Evolutionary conservation across 805 yeast genomes (phyloP).

Genomic region (Wickerhamiella qilinensis): DNA sequence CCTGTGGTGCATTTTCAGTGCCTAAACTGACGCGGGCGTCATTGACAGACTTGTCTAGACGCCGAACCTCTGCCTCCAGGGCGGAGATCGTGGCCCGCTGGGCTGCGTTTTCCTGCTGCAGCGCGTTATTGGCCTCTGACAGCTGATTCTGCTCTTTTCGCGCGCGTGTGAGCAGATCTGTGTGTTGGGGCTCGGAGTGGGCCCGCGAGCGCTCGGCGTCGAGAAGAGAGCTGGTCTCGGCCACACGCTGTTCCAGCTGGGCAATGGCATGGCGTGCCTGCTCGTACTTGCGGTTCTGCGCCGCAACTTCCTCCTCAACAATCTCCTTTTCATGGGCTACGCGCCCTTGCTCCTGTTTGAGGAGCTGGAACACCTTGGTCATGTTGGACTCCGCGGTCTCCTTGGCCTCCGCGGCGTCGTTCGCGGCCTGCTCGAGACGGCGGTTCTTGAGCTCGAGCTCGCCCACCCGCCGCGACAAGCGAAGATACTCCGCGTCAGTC

Average conservation of each 20-base stretch:
- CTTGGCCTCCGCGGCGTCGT: neutral
- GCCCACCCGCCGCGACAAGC: neutral
- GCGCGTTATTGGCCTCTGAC: neutral
- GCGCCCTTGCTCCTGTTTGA: neutral
- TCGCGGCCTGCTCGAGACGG: neutral
- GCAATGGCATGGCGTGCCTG: neutral
- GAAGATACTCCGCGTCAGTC: neutral
- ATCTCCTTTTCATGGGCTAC: neutral
- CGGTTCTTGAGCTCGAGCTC: neutral
- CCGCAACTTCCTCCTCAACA: neutral
- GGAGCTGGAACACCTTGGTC: neutral
- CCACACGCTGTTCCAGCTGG: constrained; percentile 1
- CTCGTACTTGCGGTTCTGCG: neutral
- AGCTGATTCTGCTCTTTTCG: neutral
- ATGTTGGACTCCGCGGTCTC: neutral
- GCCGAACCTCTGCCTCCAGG: neutral
- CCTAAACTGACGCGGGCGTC: neutral
- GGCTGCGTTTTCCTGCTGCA: neutral
- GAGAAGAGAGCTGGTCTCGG: neutral
- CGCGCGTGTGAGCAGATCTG: neutral
- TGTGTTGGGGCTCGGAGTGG: neutral
- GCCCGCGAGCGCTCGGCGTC: neutral
- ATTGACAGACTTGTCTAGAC: neutral
- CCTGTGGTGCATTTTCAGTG: neutral
- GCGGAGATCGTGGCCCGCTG: neutral